Conservation (phyloP, 805 yeast genomes). For the Barnettozyma sp. region DNA sequence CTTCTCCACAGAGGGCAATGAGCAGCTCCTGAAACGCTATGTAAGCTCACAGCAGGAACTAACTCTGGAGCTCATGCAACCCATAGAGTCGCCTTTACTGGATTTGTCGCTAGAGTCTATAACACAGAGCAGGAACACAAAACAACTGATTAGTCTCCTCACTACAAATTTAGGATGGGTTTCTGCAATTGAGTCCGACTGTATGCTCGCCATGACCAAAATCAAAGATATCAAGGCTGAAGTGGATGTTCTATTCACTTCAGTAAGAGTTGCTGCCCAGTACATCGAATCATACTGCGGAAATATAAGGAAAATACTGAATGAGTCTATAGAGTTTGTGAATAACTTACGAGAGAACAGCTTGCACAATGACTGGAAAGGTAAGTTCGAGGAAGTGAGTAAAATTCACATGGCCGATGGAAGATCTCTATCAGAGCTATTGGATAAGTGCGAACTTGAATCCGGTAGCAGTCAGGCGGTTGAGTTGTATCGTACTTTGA, state of each 20-base stretch:
- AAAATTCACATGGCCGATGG: conserved; percentile 9
- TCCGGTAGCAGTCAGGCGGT: conserved; percentile 19
- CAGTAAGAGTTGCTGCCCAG: conserved; percentile 41
- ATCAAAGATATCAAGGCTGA: conserved; percentile 28
- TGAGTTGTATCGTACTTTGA: conserved; percentile 15
- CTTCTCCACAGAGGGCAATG: conserved; percentile 32
- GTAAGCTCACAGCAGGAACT: conserved; percentile 10
- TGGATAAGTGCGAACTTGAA: conserved; percentile 25
- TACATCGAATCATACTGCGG: conserved; percentile 42
- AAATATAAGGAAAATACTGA: conserved; percentile 43
- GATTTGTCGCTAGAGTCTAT: conserved; percentile 22
- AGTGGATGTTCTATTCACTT: conserved; percentile 36
- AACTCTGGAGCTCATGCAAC: conserved; percentile 24
- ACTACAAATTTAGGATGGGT: conserved; percentile 48
- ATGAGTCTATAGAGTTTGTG: conserved; percentile 31
- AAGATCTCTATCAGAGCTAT: conserved; percentile 11
- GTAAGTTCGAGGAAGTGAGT: conserved; percentile 9
- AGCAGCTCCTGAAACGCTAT: conserved; percentile 8
- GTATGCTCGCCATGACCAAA: conserved; percentile 28
- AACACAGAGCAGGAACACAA: conserved; percentile 16
- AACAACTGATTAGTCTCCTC: conserved; percentile 27
- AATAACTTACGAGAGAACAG: conserved; percentile 36
- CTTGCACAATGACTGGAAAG: conserved; percentile 24
- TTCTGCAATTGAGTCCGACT: conserved; percentile 37
- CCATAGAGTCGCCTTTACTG: conserved; percentile 31